Conservation (phyloP, 2,329 filamentous ascomycete genomes). For the Venturiaceae sp. region DNA sequence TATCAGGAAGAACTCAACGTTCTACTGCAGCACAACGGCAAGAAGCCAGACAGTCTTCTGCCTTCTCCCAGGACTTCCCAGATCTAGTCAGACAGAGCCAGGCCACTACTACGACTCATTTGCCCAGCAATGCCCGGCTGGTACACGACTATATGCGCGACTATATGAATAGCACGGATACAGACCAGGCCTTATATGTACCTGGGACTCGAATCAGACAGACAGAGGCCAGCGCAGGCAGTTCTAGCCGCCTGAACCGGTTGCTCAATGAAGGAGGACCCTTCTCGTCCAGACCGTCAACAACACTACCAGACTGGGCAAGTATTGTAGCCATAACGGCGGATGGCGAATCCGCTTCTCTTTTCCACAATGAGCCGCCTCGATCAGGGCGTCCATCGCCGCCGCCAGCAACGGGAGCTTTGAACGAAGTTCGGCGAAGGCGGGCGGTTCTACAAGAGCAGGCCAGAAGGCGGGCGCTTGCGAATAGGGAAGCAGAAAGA, state of each 20-base stretch:
- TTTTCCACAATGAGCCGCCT: not conserved
- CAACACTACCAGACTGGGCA: not conserved
- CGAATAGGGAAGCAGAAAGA: not conserved
- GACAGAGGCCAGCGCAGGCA: not conserved
- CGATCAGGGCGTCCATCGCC: not conserved
- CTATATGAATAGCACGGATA: not conserved
- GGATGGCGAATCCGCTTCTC: not conserved
- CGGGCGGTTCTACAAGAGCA: not conserved
- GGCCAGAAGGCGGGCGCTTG: not conserved
- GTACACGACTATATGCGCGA: slow-evolving; percentile 5
- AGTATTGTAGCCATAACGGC: not conserved
- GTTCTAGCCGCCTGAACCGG: not conserved
- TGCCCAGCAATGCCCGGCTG: not conserved
- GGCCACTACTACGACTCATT: not conserved
- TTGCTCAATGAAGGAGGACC: not conserved
- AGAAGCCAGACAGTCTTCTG: slow-evolving; percentile 1
- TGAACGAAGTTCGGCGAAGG: not conserved
- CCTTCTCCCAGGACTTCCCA: slow-evolving; percentile 6
- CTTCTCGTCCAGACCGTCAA: not conserved
- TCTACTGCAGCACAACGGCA: not conserved
- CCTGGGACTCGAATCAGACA: too few species aligned
- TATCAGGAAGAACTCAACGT: not conserved
- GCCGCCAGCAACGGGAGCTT: not conserved
- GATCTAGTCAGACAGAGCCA: slow-evolving; percentile 1
- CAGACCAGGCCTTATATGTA: not conserved